Conservation (phyloP, 2,329 filamentous ascomycete genomes). For the Chaetomium sp. region DNA sequence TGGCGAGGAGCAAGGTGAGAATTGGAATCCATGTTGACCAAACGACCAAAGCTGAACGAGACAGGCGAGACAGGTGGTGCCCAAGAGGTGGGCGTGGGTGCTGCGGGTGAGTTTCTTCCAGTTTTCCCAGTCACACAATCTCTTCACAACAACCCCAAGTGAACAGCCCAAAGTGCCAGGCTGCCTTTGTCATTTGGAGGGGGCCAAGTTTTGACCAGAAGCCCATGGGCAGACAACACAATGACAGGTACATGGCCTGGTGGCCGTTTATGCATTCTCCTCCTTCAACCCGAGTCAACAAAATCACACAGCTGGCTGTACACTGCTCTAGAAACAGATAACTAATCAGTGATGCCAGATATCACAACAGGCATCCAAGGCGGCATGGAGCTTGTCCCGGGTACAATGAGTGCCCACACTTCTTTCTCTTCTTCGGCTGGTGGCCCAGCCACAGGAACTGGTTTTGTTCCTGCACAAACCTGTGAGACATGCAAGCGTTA, state of each 20-base stretch:
- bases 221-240: too few relatives aligned
- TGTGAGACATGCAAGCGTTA: neutral
- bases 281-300: neutral
- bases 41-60: neutral
- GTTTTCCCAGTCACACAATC: neutral
- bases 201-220: too few relatives aligned
- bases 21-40: neutral
- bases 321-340: neutral
- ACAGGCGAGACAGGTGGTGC: neutral
- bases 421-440: neutral
- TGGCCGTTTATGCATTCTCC: neutral
- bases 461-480: neutral
- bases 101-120: neutral
- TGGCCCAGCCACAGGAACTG: neutral
- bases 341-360: neutral
- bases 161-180: neutral
- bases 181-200: neutral
- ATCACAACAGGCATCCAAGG: neutral
- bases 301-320: neutral
- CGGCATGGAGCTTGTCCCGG: neutral
- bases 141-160: neutral
- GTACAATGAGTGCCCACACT: neutral
- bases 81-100: neutral
- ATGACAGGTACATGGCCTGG: neutral
- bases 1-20: neutral